A percentile compares a stretch with the other conserved stretches of the same genome.
Evolutionary conservation across 179 eudicot genomes (phyloP).

Genomic region (Heliamphora pulchella): DNA sequence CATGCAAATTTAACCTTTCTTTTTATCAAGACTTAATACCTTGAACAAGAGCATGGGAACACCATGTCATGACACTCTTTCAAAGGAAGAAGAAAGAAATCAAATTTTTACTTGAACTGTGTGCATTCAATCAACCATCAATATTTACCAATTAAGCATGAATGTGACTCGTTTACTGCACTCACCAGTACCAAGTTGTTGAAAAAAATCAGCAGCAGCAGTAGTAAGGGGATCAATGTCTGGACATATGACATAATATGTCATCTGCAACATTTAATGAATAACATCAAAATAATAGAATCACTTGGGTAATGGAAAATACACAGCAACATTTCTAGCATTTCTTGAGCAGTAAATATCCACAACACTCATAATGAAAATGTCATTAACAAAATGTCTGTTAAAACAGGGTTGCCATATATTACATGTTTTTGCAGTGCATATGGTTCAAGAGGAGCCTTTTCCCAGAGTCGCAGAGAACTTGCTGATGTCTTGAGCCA

Average conservation of each 20-base stretch:
- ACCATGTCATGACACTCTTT: background rate
- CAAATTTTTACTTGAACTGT: background rate
- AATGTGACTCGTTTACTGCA: conserved; percentile 12
- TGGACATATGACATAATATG: conserved; percentile 83
- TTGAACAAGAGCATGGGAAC: background rate
- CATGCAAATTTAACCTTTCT: background rate
- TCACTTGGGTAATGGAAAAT: background rate
- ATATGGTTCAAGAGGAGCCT: conserved; percentile 97
- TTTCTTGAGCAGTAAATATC: background rate
- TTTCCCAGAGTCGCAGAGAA: conserved; percentile 88
- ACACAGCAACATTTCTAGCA: background rate
- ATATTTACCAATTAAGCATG: background rate
- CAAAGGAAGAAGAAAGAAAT: background rate
- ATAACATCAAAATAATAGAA: background rate
- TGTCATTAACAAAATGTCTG: background rate
- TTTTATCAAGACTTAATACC: background rate
- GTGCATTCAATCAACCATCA: background rate
- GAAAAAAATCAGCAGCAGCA: conserved; percentile 88
- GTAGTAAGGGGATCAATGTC: conserved; percentile 75
- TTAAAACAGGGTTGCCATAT: conserved; percentile 3
- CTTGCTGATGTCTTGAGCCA: conserved; percentile 93
- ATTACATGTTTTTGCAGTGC: conserved; percentile 84
- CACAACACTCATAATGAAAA: background rate
- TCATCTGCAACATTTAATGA: conserved; percentile 55
- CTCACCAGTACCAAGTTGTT: conserved; percentile 94